These are phyloP conservation scores for Ampelocalamus luodianensis DNA, from an alignment of 176 grass and related monocot genomes.

Conservation along the genomic window DNA sequence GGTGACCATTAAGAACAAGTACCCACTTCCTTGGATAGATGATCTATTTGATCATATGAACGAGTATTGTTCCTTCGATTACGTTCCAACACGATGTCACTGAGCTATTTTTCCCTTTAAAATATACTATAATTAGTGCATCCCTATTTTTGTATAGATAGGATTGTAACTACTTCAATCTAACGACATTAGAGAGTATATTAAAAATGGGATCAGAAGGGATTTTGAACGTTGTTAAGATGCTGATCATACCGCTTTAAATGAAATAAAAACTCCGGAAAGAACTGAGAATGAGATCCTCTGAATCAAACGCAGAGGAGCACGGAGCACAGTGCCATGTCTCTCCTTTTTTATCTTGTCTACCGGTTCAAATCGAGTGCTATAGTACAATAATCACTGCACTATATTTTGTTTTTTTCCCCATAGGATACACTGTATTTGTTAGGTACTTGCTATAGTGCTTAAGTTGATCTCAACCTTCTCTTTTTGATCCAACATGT, in stretches of 20 bases:
- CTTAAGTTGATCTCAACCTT: background rate
- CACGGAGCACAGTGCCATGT: background rate
- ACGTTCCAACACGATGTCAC: no score
- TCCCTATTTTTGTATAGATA: no score
- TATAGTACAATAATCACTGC: background rate
- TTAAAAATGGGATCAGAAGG: background rate
- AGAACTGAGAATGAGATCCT: background rate
- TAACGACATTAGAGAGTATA: background rate
- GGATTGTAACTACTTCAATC: background rate
- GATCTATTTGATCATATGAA: no score
- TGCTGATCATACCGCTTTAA: background rate
- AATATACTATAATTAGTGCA: background rate
- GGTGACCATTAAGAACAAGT: no score
- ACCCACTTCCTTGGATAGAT: no score
- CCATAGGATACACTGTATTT: no score
- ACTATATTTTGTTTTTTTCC: background rate
- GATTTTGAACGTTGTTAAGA: background rate
- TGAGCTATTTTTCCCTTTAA: no score
- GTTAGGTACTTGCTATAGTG: no score
- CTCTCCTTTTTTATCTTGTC: background rate
- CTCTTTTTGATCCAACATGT: background rate
- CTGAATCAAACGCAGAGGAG: background rate
- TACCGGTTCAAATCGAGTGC: background rate
- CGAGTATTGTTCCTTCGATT: no score
- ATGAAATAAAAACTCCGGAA: background rate